These are phyloP conservation scores for Curvularia lunata DNA, from an alignment of 2,329 filamentous ascomycete genomes.

Conservation along the genomic window DNA sequence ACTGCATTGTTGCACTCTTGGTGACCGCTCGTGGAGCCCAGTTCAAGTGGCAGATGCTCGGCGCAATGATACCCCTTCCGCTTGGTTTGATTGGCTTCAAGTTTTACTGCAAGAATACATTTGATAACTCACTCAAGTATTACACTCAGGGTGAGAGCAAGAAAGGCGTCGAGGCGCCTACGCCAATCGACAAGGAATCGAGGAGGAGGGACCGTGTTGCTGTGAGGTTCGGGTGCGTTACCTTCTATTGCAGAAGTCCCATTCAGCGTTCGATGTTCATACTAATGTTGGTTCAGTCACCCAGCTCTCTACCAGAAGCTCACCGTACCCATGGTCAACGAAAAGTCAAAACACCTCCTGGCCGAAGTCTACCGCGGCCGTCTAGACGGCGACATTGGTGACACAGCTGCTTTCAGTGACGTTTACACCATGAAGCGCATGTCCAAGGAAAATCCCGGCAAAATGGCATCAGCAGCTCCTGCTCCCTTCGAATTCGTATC, in stretches of 20 bases:
- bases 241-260: no score
- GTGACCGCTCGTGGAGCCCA: slow-evolving; percentile 68
- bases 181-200: slow-evolving; percentile 51
- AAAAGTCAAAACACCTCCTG: slow-evolving; percentile 84
- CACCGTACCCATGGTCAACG: slow-evolving; percentile 94
- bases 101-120: slow-evolving; percentile 75
- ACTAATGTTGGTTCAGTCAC: slow-evolving; percentile 59
- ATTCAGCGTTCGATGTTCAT: no score
- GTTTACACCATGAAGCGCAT: slow-evolving; percentile 82
- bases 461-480: slow-evolving; percentile 40
- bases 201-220: slow-evolving; percentile 70
- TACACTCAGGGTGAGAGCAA: slow-evolving; percentile 70
- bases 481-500: slow-evolving; percentile 86
- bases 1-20: slow-evolving; percentile 77
- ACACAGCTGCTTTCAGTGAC: slow-evolving; percentile 79
- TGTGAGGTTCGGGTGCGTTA: slow-evolving; percentile 68
- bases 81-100: slow-evolving; percentile 85
- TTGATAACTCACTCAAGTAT: slow-evolving; percentile 81
- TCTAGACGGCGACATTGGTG: slow-evolving; percentile 64
- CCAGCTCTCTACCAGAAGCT: slow-evolving; percentile 87
- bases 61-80: slow-evolving; percentile 73
- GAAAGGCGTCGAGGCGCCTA: slow-evolving; percentile 56
- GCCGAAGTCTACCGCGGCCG: slow-evolving; percentile 86
- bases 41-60: slow-evolving; percentile 63
- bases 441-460: slow-evolving; percentile 65